phyloP scores from a whole-genome alignment of 2,329 filamentous ascomycete genomes.

The Penicillium sp. region DNA sequence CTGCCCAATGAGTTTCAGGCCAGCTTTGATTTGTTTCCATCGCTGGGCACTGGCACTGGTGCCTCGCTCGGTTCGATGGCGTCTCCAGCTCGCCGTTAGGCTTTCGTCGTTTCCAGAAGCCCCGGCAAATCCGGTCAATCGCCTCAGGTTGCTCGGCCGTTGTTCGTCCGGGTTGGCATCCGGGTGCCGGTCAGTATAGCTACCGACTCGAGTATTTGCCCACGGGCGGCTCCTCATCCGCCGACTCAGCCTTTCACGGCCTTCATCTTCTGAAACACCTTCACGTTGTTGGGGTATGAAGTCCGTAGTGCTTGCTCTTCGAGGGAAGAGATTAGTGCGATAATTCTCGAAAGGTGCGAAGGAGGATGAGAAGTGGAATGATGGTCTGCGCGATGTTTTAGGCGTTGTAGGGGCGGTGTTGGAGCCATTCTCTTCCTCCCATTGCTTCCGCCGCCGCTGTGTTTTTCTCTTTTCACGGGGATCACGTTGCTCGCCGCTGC shows the following conservation, averaged over 20 bases:
- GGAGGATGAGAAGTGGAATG: conserved; percentile 47
- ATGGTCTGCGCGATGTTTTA: conserved; percentile 43
- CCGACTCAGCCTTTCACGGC: conserved; percentile 62
- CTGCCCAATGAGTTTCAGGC: conserved; percentile 71
- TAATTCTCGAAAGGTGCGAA: conserved; percentile 46
- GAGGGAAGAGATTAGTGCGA: conserved; percentile 53
- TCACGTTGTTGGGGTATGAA: conserved; percentile 55
- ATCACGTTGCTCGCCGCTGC: conserved; percentile 68
- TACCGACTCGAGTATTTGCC: conserved; percentile 49
- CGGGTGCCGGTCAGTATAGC: conserved; percentile 51
- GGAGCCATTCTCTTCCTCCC: conserved; percentile 48
- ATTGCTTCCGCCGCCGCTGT: conserved; percentile 57
- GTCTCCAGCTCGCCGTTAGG: conserved; percentile 55
- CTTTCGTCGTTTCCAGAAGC: conserved; percentile 61
- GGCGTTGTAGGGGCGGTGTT: conserved; percentile 69
- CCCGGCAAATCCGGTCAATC: conserved; percentile 62
- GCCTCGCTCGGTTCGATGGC: conserved; percentile 60
- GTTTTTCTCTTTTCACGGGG: conserved; percentile 58
- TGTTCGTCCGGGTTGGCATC: conserved; percentile 55
- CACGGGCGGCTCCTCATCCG: conserved; percentile 58
- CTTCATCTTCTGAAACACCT: conserved; percentile 73
- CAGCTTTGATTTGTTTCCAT: conserved; percentile 92
- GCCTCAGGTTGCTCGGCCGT: conserved; percentile 62
- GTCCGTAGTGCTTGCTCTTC: conserved; percentile 66
- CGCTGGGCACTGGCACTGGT: conserved; percentile 72